These are phyloP conservation scores for Vicia faba DNA, from an alignment of 306 rosid species.

Conservation along the genomic window DNA sequence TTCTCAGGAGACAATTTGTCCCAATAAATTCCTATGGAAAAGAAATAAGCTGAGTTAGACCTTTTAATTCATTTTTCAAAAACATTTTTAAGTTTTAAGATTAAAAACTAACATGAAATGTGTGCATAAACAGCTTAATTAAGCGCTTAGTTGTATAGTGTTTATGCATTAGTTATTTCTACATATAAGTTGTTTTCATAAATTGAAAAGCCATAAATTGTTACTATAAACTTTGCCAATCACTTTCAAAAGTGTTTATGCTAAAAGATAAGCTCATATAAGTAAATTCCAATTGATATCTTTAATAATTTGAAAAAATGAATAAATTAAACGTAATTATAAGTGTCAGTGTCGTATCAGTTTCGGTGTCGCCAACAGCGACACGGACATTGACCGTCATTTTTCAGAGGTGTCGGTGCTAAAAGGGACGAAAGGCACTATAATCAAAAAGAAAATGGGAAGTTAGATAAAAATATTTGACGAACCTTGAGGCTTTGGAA, in stretches of 20 bases:
- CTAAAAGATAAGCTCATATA: too few species aligned
- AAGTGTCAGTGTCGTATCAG: too few species aligned
- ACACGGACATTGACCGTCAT: too few species aligned
- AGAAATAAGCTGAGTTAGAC: constrained; percentile 23
- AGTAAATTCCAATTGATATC: too few species aligned
- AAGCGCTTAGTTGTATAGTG: background rate
- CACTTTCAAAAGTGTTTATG: too few species aligned
- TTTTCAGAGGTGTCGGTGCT: too few species aligned
- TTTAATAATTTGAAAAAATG: too few species aligned
- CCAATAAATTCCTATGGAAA: constrained; percentile 81
- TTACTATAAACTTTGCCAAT: too few species aligned
- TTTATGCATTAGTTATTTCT: background rate
- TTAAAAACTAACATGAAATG: background rate
- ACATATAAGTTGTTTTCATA: too few species aligned
- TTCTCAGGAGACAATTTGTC: constrained; percentile 91
- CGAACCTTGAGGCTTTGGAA: constrained; percentile 92
- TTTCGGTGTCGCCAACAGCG: too few species aligned
- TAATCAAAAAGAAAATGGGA: background rate
- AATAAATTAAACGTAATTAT: too few species aligned
- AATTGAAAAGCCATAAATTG: too few species aligned
- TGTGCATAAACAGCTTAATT: background rate
- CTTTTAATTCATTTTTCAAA: background rate
- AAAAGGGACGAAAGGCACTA: constrained; percentile 9
- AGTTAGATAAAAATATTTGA: constrained; percentile 31
- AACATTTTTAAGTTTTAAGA: background rate